These are phyloP conservation scores for Meyerozyma carpophila DNA, from an alignment of 1,139 yeast species.

Conservation along the genomic window DNA sequence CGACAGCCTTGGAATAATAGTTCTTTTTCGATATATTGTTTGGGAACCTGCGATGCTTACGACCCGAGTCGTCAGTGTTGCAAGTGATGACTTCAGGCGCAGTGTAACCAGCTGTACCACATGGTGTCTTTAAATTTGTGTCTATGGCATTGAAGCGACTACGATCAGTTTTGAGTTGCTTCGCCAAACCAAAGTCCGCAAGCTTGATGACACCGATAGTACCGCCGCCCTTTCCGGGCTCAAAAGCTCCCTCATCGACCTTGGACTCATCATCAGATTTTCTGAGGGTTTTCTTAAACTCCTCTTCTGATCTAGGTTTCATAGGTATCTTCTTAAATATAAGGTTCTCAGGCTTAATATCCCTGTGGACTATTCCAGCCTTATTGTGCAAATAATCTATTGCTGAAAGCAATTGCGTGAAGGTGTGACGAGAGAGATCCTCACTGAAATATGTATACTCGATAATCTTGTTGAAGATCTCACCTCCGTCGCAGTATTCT, in stretches of 20 bases:
- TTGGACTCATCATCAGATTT: conserved; percentile 74
- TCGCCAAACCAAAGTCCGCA: conserved; percentile 92
- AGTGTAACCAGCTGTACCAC: conserved; percentile 88
- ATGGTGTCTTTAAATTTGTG: conserved; percentile 69
- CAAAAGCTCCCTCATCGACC: conserved; percentile 80
- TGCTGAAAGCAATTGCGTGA: conserved; percentile 79
- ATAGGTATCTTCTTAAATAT: conserved; percentile 49
- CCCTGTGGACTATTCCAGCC: conserved; percentile 84
- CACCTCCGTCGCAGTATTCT: conserved; percentile 90
- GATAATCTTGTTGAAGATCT: conserved; percentile 88
- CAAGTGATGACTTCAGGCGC: conserved; percentile 86
- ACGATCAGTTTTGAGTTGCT: conserved; percentile 58
- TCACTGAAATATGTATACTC: conserved; percentile 88
- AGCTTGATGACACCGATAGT: conserved; percentile 80
- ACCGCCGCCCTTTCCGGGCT: conserved; percentile 80
- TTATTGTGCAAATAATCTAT: conserved; percentile 75
- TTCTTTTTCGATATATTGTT: conserved; percentile 49
- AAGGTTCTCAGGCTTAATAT: conserved; percentile 90
- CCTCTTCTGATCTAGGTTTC: conserved; percentile 40
- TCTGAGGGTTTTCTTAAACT: conserved; percentile 40
- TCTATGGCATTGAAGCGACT: conserved; percentile 7
- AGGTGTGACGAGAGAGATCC: conserved; percentile 77
- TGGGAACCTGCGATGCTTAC: conserved; percentile 13
- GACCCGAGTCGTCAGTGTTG: conserved; percentile 14
- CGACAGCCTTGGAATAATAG: conserved; percentile 83